Evolutionary conservation across 2,329 filamentous ascomycete species (phyloP).

Genomic region (Nemania abortiva): DNA sequence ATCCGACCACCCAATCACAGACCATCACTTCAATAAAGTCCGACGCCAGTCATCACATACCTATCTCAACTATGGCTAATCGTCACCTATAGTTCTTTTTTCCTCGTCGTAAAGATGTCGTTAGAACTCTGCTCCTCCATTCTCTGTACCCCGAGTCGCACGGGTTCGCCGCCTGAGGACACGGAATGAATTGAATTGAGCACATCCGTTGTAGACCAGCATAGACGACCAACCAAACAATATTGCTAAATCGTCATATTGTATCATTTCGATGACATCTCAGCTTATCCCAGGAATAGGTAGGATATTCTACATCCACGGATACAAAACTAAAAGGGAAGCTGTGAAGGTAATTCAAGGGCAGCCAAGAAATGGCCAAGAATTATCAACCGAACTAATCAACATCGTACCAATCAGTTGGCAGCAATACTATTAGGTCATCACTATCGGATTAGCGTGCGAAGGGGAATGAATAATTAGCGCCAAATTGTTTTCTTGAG

Average conservation of each 20-base stretch:
- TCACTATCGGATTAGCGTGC: constrained; percentile 1
- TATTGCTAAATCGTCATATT: constrained; percentile 23
- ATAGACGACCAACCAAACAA: not conserved
- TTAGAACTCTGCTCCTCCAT: not conserved
- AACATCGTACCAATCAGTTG: constrained; percentile 29
- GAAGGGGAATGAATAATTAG: not conserved
- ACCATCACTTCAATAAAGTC: constrained; percentile 1
- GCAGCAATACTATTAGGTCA: constrained; percentile 10
- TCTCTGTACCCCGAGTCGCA: not conserved
- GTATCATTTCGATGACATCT: constrained; percentile 32
- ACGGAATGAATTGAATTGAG: not conserved
- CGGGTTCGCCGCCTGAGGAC: not conserved
- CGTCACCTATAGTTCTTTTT: not conserved
- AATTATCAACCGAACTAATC: constrained; percentile 8
- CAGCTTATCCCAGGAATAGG: constrained; percentile 5
- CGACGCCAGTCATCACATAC: constrained; percentile 10
- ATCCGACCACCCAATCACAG: constrained; percentile 14
- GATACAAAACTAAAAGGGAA: constrained; percentile 30
- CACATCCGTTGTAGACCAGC: not conserved
- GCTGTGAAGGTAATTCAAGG: constrained; percentile 38
- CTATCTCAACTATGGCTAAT: not conserved
- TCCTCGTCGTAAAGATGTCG: not conserved
- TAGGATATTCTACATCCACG: constrained; percentile 20
- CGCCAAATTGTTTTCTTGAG: not conserved
- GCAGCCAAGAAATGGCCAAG: constrained; percentile 35